phyloP scores from a whole-genome alignment of 2,329 filamentous ascomycete species.

The Dactylonectria macrodidyma region DNA sequence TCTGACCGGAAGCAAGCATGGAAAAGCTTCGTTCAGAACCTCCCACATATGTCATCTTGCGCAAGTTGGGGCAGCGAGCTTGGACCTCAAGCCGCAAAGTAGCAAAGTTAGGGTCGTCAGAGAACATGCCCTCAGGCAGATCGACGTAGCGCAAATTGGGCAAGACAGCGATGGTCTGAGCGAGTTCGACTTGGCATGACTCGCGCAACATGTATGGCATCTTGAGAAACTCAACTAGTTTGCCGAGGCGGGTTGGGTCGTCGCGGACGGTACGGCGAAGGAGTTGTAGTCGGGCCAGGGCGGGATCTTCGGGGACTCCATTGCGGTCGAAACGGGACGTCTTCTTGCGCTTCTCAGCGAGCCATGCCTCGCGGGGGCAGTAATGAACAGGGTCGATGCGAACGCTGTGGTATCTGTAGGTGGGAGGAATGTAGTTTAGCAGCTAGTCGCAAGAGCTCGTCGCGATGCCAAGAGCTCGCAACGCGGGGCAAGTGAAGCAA shows the following conservation, averaged over 20 bases:
- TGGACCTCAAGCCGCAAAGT: constrained; percentile 88
- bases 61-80: constrained; percentile 84
- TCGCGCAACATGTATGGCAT: constrained; percentile 96
- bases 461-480: constrained; percentile 11
- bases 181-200: constrained; percentile 86
- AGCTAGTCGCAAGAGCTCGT: constrained; percentile 7
- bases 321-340: constrained; percentile 82
- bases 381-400: constrained; percentile 96
- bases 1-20: constrained; percentile 73
- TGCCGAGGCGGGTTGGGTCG: constrained; percentile 77
- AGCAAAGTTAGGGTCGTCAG: constrained; percentile 82
- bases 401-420: constrained; percentile 83
- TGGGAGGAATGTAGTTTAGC: constrained; percentile 26
- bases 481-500: constrained; percentile 10
- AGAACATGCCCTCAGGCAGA: constrained; percentile 89
- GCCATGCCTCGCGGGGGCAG: constrained; percentile 86
- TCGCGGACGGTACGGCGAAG: constrained; percentile 88
- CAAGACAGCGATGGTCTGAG: constrained; percentile 86
- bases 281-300: constrained; percentile 81
- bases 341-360: constrained; percentile 84
- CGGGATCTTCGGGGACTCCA: constrained; percentile 84
- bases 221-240: constrained; percentile 84
- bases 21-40: constrained; percentile 86
- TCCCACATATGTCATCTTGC: constrained; percentile 88
- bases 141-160: constrained; percentile 92